Evolutionary conservation across 169 alveolate genomes (phyloP).

Genomic region (Babesia ovata): DNA sequence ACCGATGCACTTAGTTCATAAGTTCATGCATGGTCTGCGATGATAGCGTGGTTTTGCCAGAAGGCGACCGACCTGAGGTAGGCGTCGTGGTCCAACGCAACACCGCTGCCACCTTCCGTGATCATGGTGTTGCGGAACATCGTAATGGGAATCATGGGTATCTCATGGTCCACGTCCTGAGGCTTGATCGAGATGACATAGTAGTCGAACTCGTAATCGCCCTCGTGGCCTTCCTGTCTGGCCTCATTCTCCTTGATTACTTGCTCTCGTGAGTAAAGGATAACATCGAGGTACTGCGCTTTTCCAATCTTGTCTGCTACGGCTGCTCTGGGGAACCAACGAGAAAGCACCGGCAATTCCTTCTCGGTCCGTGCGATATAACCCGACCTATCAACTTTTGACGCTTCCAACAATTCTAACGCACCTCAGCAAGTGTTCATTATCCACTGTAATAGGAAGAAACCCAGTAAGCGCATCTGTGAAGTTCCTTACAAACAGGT

Average conservation of each 20-base stretch:
- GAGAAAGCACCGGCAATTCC: slow-evolving; percentile 95
- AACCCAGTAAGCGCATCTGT: slow-evolving; percentile 88
- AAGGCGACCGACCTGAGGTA: slow-evolving; percentile 92
- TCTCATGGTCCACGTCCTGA: slow-evolving; percentile 81
- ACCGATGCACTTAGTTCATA: too few relatives aligned
- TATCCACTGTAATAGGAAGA: slow-evolving; percentile 88
- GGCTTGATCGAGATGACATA: slow-evolving; percentile 74
- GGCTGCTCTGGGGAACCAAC: slow-evolving; percentile 90
- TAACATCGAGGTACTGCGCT: slow-evolving; percentile 92
- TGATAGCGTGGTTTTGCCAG: slow-evolving; percentile 92
- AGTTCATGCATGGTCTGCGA: slow-evolving; percentile 34
- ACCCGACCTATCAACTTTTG: slow-evolving; percentile 76
- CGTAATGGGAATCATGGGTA: slow-evolving; percentile 98
- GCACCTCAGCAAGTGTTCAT: slow-evolving; percentile 81
- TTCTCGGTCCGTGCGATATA: slow-evolving; percentile 91
- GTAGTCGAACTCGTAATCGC: slow-evolving; percentile 58
- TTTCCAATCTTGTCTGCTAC: slow-evolving; percentile 67
- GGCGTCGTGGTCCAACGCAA: slow-evolving; percentile 88
- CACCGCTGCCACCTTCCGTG: slow-evolving; percentile 98
- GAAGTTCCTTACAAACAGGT: slow-evolving; percentile 92
- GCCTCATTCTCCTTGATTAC: slow-evolving; percentile 89
- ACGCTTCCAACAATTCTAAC: not conserved
- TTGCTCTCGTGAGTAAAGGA: slow-evolving; percentile 94
- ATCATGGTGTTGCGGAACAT: slow-evolving; percentile 92
- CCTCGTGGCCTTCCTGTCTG: slow-evolving; percentile 52